Conservation (phyloP, 768 basidiomycete genomes). For the Cystofilobasidium capitatum region DNA sequence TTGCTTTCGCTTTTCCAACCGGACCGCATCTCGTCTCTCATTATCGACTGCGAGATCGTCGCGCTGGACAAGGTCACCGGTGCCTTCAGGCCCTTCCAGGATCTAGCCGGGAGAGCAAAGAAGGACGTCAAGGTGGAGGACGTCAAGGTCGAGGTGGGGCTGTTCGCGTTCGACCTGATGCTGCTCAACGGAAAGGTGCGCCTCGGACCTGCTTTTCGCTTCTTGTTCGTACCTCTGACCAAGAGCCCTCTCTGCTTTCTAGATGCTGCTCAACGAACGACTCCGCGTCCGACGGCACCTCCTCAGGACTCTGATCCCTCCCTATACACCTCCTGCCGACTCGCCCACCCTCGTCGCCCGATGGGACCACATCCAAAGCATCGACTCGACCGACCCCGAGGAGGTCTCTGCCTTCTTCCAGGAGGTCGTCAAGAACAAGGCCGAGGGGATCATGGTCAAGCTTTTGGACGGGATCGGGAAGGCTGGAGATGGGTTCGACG, state of each 20-base stretch:
- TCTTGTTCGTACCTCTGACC: slow-evolving; percentile 14
- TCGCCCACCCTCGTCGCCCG: slow-evolving; percentile 46
- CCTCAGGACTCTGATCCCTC: slow-evolving; percentile 56
- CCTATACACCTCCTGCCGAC: slow-evolving; percentile 40
- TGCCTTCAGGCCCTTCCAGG: slow-evolving; percentile 68
- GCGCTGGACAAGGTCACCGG: slow-evolving; percentile 59
- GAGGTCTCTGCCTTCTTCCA: slow-evolving; percentile 66
- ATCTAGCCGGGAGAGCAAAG: slow-evolving; percentile 70
- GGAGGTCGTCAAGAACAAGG: slow-evolving; percentile 61
- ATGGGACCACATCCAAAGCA: slow-evolving; percentile 62
- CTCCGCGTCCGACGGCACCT: slow-evolving; percentile 62
- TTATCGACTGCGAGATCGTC: slow-evolving; percentile 79
- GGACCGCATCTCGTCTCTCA: slow-evolving; percentile 50
- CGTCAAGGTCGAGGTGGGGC: slow-evolving; percentile 67
- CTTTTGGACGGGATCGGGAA: slow-evolving; percentile 41
- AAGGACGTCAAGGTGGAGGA: slow-evolving; percentile 69
- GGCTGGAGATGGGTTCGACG: slow-evolving; percentile 35
- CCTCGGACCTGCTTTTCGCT: slow-evolving; percentile 4
- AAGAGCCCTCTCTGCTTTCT: not conserved
- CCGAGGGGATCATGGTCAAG: slow-evolving; percentile 93
- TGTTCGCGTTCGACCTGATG: slow-evolving; percentile 85
- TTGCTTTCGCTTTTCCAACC: not conserved
- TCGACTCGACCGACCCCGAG: slow-evolving; percentile 44
- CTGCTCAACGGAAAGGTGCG: slow-evolving; percentile 67
- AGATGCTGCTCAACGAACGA: slow-evolving; percentile 59